Evolutionary conservation across 306 rosid genomes (phyloP).

Genomic region (Betula pendula): DNA sequence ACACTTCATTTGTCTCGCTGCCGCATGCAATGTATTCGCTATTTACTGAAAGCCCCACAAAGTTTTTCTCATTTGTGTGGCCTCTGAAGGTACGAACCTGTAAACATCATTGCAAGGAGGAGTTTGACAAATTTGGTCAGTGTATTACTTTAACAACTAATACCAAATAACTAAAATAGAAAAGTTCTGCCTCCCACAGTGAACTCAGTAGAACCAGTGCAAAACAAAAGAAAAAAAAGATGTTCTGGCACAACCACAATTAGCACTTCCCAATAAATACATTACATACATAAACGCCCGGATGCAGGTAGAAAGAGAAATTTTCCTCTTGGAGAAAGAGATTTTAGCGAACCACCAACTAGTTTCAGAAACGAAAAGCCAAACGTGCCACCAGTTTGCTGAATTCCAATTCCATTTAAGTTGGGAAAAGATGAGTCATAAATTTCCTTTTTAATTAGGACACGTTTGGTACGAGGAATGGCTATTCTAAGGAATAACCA

Average conservation of each 20-base stretch:
- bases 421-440: neutral
- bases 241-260: neutral
- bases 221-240: neutral
- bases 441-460: neutral
- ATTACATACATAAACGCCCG: neutral
- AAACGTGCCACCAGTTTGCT: neutral
- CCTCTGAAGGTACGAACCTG: constrained; percentile 92
- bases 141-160: neutral
- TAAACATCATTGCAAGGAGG: constrained; percentile 5
- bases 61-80: constrained; percentile 93
- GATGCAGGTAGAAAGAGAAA: neutral
- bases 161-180: neutral
- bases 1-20: constrained; percentile 95
- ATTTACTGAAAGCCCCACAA: constrained; percentile 90
- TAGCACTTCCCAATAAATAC: neutral
- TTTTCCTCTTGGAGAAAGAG: neutral
- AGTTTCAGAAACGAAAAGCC: neutral
- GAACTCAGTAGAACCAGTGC: neutral
- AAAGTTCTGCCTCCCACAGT: neutral
- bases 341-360: neutral
- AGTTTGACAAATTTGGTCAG: constrained; percentile 12
- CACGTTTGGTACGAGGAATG: too few species aligned
- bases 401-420: neutral
- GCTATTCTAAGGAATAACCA: too few species aligned
- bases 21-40: constrained; percentile 92